A percentile compares a stretch with the other conserved stretches of the same genome.
These are phyloP conservation scores for Stephanodiscus minutulus DNA, from an alignment of 108 stramenopile species.

Conservation along the genomic window DNA sequence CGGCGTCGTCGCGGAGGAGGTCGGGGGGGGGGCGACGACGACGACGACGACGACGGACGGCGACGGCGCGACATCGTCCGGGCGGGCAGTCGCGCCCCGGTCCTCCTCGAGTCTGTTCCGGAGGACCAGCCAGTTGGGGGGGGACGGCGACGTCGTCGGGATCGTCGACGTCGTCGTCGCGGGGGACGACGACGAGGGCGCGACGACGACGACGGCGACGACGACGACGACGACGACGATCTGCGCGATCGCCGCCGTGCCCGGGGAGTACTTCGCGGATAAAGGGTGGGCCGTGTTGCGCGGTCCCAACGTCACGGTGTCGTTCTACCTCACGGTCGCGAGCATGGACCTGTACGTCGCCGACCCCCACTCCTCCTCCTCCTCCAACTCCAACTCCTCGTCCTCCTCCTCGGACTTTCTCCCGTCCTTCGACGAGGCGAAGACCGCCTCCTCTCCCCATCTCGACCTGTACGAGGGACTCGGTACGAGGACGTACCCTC, in stretches of 20 bases:
- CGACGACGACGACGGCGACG: not conserved
- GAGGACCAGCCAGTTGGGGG: no score
- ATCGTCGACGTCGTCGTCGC: slow-evolving; percentile 3
- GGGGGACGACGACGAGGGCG: not conserved
- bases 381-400: not conserved
- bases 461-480: slow-evolving; percentile 26
- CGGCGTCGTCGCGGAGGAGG: not conserved
- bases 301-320: not conserved
- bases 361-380: not conserved
- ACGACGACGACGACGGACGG: not conserved
- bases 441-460: slow-evolving; percentile 12
- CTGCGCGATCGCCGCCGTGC: slow-evolving; percentile 17
- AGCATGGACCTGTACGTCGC: slow-evolving; percentile 7
- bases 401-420: not conserved
- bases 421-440: not conserved
- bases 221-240: not conserved
- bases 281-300: slow-evolving; percentile 7
- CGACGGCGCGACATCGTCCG: no score
- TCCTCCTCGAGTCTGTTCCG: no score
- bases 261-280: slow-evolving; percentile 14
- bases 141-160: not conserved
- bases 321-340: slow-evolving; percentile 25
- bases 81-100: no score
- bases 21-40: not conserved
- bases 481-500: slow-evolving; percentile 16